phyloP scores from a whole-genome alignment of 441 rosid genomes.

The Geranium incanum region DNA sequence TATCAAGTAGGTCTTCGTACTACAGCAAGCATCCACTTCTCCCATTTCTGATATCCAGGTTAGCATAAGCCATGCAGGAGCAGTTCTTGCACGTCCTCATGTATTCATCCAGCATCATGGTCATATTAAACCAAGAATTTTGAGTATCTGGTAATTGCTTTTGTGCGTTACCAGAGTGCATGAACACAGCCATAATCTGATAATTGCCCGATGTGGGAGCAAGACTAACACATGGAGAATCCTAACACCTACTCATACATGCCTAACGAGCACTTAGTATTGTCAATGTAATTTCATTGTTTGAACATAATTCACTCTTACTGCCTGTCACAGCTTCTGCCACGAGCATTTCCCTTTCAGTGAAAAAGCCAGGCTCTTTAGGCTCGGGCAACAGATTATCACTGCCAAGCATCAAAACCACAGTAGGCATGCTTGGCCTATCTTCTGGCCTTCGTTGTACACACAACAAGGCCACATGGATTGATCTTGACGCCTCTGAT shows the following conservation, averaged over 20 bases:
- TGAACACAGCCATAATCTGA: too few species aligned
- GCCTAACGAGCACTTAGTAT: background rate
- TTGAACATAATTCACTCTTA: background rate
- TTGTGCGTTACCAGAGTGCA: background rate
- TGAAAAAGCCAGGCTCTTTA: conserved; percentile 27
- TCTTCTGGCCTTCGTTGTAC: conserved; percentile 22
- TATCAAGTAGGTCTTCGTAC: background rate
- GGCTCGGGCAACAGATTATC: conserved; percentile 20
- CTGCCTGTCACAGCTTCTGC: background rate
- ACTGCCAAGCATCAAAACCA: conserved; percentile 17
- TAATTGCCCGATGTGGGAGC: too few species aligned
- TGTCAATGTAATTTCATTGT: background rate
- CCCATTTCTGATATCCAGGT: too few species aligned
- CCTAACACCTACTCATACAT: too few species aligned
- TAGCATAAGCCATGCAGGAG: too few species aligned
- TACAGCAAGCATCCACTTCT: background rate
- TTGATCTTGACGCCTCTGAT: conserved; percentile 19
- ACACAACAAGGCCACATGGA: conserved; percentile 22
- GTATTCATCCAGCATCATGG: conserved; percentile 12
- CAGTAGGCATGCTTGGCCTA: conserved; percentile 20
- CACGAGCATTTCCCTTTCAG: conserved; percentile 17
- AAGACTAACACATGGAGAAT: too few species aligned
- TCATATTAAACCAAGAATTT: conserved; percentile 10
- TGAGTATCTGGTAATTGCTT: conserved; percentile 19
- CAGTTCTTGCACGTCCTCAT: background rate